These are phyloP conservation scores for Cystobasidium pallidum DNA, from an alignment of 1,284 basidiomycete species.

Conservation along the genomic window DNA sequence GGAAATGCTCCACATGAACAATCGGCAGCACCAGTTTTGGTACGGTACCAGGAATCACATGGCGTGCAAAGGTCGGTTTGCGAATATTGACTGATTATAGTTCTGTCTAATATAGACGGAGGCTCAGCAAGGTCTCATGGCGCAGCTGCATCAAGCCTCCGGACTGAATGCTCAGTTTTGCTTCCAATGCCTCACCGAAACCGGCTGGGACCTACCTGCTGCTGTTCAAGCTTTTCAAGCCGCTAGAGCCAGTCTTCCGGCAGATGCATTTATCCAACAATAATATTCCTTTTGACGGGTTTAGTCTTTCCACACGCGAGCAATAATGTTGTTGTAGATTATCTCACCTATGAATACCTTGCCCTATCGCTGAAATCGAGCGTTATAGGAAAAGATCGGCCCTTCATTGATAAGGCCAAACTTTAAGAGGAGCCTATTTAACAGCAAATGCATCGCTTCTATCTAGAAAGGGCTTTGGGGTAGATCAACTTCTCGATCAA, in stretches of 20 bases:
- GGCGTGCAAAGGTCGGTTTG: no score
- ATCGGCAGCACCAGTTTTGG: constrained; percentile 42
- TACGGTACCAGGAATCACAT: not conserved
- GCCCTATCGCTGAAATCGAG: no score
- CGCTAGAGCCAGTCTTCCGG: constrained; percentile 51
- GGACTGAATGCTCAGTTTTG: constrained; percentile 74
- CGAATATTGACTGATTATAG: no score
- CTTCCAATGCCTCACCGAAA: constrained; percentile 76
- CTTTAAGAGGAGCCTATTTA: no score
- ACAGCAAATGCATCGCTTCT: no score
- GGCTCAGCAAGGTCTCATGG: constrained; percentile 65
- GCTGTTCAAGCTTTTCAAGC: constrained; percentile 75
- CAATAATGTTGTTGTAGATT: constrained; percentile 13
- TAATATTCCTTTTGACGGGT: not conserved
- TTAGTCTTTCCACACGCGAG: no score
- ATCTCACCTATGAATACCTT: no score
- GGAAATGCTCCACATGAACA: constrained; percentile 1
- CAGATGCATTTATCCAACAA: constrained; percentile 52
- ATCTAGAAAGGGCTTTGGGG: no score
- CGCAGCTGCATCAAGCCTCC: constrained; percentile 69
- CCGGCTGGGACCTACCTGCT: constrained; percentile 75
- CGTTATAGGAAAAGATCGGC: no score
- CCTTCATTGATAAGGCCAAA: no score
- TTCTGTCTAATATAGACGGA: constrained; percentile 51
- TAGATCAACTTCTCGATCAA: no score